Conservation (phyloP, 495 filamentous ascomycete species). For the Pyronema domesticum region DNA sequence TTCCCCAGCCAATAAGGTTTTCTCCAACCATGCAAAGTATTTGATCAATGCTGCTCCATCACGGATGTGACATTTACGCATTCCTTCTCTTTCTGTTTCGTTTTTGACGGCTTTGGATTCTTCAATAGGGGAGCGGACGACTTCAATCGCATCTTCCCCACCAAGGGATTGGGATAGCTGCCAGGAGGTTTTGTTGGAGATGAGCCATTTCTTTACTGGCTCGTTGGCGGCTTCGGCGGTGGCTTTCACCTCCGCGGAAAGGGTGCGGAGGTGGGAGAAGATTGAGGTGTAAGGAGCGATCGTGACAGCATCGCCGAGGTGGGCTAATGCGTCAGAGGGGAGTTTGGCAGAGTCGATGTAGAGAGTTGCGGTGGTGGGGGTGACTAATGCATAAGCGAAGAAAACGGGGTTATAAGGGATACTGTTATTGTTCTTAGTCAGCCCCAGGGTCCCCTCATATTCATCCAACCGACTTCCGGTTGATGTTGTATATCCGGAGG, state of each 20-base stretch:
- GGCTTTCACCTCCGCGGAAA: constrained; percentile 32
- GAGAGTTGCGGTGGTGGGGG: constrained; percentile 59
- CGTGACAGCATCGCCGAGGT: constrained; percentile 49
- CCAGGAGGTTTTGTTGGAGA: constrained; percentile 88
- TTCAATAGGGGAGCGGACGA: constrained; percentile 69
- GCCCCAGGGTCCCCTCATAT: constrained; percentile 2
- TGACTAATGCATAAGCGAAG: constrained; percentile 89
- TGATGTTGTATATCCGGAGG: neutral
- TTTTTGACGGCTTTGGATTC: constrained; percentile 98
- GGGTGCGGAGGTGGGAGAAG: constrained; percentile 52
- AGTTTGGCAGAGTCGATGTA: constrained; percentile 75
- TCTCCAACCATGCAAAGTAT: constrained; percentile 94
- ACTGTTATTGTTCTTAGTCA: constrained; percentile 26
- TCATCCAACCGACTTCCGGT: neutral
- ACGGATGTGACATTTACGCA: constrained; percentile 83
- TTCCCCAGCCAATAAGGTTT: constrained; percentile 45
- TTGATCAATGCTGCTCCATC: constrained; percentile 84
- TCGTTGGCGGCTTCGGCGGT: constrained; percentile 27
- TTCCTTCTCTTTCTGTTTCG: constrained; percentile 73
- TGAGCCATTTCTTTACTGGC: constrained; percentile 50
- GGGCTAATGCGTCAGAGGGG: constrained; percentile 43
- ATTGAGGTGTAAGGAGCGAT: constrained; percentile 75
- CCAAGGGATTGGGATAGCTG: constrained; percentile 74
- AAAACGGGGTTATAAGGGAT: constrained; percentile 99
- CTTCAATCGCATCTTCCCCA: constrained; percentile 74